Evolutionary conservation across 257 asterid species (phyloP).

Genomic region (Solanum corneliomulleri): DNA sequence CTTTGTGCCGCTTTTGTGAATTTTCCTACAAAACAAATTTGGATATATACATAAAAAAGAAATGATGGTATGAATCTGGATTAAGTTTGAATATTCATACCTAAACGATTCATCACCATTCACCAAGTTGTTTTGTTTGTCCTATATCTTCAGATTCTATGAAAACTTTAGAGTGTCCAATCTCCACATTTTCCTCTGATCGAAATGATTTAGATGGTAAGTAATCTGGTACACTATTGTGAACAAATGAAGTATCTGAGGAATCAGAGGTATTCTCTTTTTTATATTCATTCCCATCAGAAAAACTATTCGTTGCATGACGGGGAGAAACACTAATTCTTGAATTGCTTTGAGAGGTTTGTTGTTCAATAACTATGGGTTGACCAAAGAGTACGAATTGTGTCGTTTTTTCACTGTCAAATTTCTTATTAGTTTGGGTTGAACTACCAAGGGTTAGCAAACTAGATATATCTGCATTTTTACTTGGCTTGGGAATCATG

Average conservation of each 20-base stretch:
- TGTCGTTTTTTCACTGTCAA: constrained; percentile 23
- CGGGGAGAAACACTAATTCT: constrained; percentile 29
- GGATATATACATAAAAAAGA: not conserved
- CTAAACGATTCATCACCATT: no score
- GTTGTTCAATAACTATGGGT: constrained; percentile 49
- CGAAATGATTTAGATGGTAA: constrained; percentile 24
- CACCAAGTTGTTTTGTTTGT: constrained; percentile 10
- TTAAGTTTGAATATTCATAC: no score
- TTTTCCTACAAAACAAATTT: constrained; percentile 30
- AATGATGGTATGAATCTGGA: no score
- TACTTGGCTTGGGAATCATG: constrained; percentile 11
- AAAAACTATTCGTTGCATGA: constrained; percentile 21
- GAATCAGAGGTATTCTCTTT: constrained; percentile 34
- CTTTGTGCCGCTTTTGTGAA: constrained; percentile 43
- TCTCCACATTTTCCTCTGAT: constrained; percentile 28
- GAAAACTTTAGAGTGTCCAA: constrained; percentile 65
- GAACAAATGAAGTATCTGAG: constrained; percentile 26
- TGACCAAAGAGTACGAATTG: constrained; percentile 58
- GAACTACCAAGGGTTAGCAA: constrained; percentile 48
- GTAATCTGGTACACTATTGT: constrained; percentile 12
- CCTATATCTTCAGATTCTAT: constrained; percentile 68
- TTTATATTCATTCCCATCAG: constrained; percentile 27
- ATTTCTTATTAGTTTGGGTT: constrained; percentile 6
- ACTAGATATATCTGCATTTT: constrained; percentile 37
- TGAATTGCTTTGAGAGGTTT: constrained; percentile 33